Evolutionary conservation across 2,329 filamentous ascomycete genomes (phyloP).

Genomic region (Bisporella sp.): DNA sequence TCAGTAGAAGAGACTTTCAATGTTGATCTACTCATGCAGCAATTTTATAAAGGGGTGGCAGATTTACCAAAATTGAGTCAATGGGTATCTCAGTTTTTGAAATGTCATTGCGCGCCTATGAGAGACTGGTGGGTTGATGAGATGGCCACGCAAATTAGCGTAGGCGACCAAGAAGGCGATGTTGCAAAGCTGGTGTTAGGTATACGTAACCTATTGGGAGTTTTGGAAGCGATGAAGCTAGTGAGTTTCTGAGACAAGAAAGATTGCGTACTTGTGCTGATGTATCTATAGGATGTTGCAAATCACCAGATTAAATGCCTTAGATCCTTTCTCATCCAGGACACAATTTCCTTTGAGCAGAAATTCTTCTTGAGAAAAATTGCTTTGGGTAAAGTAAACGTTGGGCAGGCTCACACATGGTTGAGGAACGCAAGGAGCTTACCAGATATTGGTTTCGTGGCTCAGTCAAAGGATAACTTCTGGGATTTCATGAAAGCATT

Average conservation of each 20-base stretch:
- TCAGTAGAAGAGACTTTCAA: conserved; percentile 80
- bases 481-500: conserved; percentile 53
- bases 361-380: conserved; percentile 80
- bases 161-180: conserved; percentile 66
- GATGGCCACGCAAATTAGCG: conserved; percentile 75
- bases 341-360: conserved; percentile 84
- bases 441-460: conserved; percentile 20
- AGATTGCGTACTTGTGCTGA: no score
- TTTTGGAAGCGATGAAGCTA: conserved; percentile 93
- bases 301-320: conserved; percentile 94
- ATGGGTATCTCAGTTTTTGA: conserved; percentile 81
- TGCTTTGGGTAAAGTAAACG: conserved; percentile 51
- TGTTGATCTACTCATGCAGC: conserved; percentile 81
- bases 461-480: conserved; percentile 48
- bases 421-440: conserved; percentile 40
- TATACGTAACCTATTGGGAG: conserved; percentile 70
- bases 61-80: conserved; percentile 75
- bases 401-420: conserved; percentile 55
- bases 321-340: conserved; percentile 77
- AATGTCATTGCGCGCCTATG: conserved; percentile 94
- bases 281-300: conserved; percentile 84
- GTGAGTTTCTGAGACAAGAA: conserved; percentile 23
- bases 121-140: conserved; percentile 83
- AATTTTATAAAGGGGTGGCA: conserved; percentile 78
- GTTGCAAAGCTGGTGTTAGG: conserved; percentile 70